Evolutionary conservation across 2,329 filamentous ascomycete species (phyloP), one percentile per base, ranked within the genome.

Genomic region (Aspergillus sp.): DNA sequence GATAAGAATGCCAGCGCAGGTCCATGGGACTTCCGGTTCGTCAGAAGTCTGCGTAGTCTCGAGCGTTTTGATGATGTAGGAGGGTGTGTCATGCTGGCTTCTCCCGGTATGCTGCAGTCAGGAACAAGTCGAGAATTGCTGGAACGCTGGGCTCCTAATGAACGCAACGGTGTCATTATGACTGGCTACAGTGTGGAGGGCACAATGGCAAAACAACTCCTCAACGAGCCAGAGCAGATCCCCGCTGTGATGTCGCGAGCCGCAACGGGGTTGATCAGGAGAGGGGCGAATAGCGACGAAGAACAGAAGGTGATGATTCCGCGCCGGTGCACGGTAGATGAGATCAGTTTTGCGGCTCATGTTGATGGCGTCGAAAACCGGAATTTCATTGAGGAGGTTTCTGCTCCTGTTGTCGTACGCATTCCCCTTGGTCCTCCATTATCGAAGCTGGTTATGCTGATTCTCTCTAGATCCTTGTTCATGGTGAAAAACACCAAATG

Each of bases 111-210:
- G 94, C 79, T 99, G 62, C 93, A 99, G 68, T 97, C 93, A 52
- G 94, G 94, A 47, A 93, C 96, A 16, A 96, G 91, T 64, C 82
- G 94, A 68, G 90, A 96, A 68, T 78, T 99, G 9, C 81, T 99
- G 4, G 94, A 99, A 76, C 79, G 93, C 63, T 99, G 94, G 94
- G 93, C 93, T 1, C 94, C 94, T 0, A 95, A 90, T 72, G 88
- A 94, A 57, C 92, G 94, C 71, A 99, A 99, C 66, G 94, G 93
- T n/a, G 90, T 99, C 41, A 89, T 99, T 62, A 96, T 99, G 71
- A 99, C 94, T 0, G 94, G 94, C 68, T 99, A 99, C 75, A 96
- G 91, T 55, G 93, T 99, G 7, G 94, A 99, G 73, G 94, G 94
- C 5, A 99, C 94, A 0, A 97, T 99, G 93, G 94, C 91, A 3